A percentile compares a stretch with the other conserved stretches of the same genome.
These are phyloP conservation scores for Lasiosphaeria ovina DNA, from an alignment of 495 filamentous ascomycete genomes.

Conservation along the genomic window DNA sequence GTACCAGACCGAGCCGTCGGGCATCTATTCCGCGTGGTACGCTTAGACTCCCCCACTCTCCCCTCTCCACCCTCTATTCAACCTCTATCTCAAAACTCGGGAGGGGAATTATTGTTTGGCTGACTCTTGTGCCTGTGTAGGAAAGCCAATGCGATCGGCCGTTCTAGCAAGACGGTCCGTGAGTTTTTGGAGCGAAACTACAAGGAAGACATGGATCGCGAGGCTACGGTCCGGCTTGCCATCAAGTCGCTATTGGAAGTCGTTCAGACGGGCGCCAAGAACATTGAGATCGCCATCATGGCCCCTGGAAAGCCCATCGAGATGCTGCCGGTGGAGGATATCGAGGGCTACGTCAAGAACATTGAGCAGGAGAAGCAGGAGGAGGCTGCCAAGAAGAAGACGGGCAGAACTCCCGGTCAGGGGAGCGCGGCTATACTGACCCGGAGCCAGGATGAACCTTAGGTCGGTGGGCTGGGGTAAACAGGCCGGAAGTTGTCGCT, in stretches of 20 bases:
- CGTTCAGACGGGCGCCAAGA: constrained; percentile 98
- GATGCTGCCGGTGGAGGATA: constrained; percentile 93
- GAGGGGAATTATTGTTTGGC: not conserved
- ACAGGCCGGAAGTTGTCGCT: not conserved
- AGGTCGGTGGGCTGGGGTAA: constrained; percentile 4
- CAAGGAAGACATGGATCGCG: constrained; percentile 92
- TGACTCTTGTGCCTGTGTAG: constrained; percentile 42
- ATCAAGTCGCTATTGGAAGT: constrained; percentile 98
- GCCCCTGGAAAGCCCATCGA: constrained; percentile 87
- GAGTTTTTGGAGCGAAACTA: constrained; percentile 98
- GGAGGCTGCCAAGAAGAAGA: constrained; percentile 96
- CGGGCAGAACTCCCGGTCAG: constrained; percentile 69
- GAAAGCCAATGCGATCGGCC: constrained; percentile 99
- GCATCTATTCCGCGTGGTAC: constrained; percentile 97
- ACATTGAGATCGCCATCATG: constrained; percentile 99
- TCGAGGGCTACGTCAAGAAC: constrained; percentile 94
- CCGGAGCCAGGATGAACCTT: constrained; percentile 51
- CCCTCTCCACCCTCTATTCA: not conserved
- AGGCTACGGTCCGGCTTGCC: constrained; percentile 93
- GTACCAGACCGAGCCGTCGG: constrained; percentile 97
- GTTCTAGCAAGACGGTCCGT: constrained; percentile 96
- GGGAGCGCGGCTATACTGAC: constrained; percentile 78
- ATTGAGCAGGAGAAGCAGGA: constrained; percentile 99
- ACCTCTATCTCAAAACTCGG: not conserved
- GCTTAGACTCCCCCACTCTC: constrained; percentile 26